phyloP scores from a whole-genome alignment of 768 basidiomycete genomes.

The Kwoniella mangroviensis region DNA sequence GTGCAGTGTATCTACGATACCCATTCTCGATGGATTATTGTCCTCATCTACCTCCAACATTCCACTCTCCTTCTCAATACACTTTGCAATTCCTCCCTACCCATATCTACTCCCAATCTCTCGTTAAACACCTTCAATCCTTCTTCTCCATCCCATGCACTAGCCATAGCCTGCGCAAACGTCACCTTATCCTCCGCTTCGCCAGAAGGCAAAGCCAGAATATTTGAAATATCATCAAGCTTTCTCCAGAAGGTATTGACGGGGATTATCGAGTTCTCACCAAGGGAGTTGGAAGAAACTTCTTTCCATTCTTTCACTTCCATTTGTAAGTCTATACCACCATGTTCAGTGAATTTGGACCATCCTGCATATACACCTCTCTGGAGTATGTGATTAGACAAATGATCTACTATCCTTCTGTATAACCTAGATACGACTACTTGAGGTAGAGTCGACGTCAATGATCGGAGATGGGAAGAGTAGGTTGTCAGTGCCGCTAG shows the following conservation, averaged over 20 bases:
- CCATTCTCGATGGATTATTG: background rate
- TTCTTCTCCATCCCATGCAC: constrained; percentile 46
- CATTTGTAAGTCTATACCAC: constrained; percentile 68
- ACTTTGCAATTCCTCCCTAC: constrained; percentile 38
- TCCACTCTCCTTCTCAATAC: constrained; percentile 52
- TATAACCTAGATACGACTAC: constrained; percentile 69
- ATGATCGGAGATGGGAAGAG: constrained; percentile 74
- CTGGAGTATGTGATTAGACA: constrained; percentile 79
- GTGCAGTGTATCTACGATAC: no score
- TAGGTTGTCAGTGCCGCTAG: constrained; percentile 76
- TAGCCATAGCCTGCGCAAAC: constrained; percentile 53
- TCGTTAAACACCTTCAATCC: constrained; percentile 34
- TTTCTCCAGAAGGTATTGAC: constrained; percentile 78
- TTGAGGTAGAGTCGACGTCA: constrained; percentile 70
- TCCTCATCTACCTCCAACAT: constrained; percentile 41
- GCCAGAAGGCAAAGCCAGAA: constrained; percentile 63
- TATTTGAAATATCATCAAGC: constrained; percentile 70
- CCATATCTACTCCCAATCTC: constrained; percentile 38
- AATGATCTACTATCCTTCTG: constrained; percentile 69
- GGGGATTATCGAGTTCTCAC: constrained; percentile 62
- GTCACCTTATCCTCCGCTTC: constrained; percentile 26
- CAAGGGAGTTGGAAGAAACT: constrained; percentile 69
- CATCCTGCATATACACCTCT: constrained; percentile 81
- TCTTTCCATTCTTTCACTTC: constrained; percentile 86
- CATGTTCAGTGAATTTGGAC: constrained; percentile 64